Percentiles rank a stretch among this genome's conserved stretches.
These are phyloP conservation scores for grape (Vitis vinifera) DNA, from an alignment of 164 flowering plant species.

Conservation along the genomic window DNA sequence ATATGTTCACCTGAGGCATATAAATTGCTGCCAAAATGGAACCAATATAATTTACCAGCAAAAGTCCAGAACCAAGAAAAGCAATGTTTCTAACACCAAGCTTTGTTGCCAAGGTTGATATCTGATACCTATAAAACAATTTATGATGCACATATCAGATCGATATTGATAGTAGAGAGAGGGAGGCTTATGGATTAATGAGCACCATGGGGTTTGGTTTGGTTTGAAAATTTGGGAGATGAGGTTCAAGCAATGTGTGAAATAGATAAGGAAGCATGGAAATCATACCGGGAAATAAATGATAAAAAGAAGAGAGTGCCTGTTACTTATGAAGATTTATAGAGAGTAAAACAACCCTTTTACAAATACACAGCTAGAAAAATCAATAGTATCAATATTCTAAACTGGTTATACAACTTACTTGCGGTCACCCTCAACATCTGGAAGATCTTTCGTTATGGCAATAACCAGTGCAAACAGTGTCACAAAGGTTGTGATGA, in stretches of 20 bases:
- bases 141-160: conserved; percentile 3
- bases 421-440: conserved; percentile 98
- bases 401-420: conserved; percentile 40
- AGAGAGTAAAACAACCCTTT: no score
- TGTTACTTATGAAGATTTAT: no score
- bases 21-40: conserved; percentile 73
- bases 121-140: conserved; percentile 64
- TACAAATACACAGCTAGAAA: not conserved
- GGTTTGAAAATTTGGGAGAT: no score
- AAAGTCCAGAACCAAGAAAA: conserved; percentile 82
- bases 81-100: conserved; percentile 96
- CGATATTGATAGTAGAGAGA: not conserved
- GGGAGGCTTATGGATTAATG: no score
- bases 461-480: conserved; percentile 96
- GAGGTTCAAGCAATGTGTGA: no score
- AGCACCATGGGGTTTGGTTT: no score
- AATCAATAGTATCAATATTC: not conserved
- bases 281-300: no score
- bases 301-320: no score
- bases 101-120: conserved; percentile 95
- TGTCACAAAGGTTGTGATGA: conserved; percentile 91
- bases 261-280: no score
- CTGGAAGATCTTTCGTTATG: conserved; percentile 97
- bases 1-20: conserved; percentile 74
- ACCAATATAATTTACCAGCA: conserved; percentile 77